Percentiles rank a stretch among this genome's conserved stretches.
Evolutionary conservation across 495 filamentous ascomycete species (phyloP).

Genomic region (Penicillium parvum): DNA sequence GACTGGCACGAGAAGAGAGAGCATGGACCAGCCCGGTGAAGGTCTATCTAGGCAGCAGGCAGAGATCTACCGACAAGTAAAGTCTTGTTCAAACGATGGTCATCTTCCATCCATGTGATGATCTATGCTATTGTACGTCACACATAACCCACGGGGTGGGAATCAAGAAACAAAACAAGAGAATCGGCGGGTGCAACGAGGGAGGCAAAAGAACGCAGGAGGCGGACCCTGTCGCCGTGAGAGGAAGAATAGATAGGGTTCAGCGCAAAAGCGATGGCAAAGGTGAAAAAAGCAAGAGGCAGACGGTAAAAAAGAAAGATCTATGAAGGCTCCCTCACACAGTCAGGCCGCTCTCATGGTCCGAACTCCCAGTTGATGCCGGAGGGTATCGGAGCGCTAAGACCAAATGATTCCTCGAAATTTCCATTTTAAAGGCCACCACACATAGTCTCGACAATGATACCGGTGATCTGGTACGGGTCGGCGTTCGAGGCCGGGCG

Average conservation of each 20-base stretch:
- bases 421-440: slow-evolving; percentile 39
- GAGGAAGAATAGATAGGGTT: slow-evolving; percentile 13
- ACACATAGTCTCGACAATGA: slow-evolving; percentile 75
- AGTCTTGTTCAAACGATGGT: slow-evolving; percentile 23
- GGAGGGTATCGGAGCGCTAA: slow-evolving; percentile 49
- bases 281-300: slow-evolving; percentile 15
- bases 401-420: slow-evolving; percentile 33
- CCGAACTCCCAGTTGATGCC: slow-evolving; percentile 42
- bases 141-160: slow-evolving; percentile 25
- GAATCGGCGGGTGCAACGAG: slow-evolving; percentile 27
- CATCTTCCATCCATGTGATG: slow-evolving; percentile 27
- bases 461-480: slow-evolving; percentile 94
- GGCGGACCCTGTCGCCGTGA: slow-evolving; percentile 25
- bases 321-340: slow-evolving; percentile 34
- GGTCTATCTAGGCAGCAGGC: too few species aligned
- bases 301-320: slow-evolving; percentile 17
- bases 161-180: slow-evolving; percentile 17
- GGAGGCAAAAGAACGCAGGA: slow-evolving; percentile 23
- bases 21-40: too few species aligned
- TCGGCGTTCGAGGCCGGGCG: slow-evolving; percentile 92
- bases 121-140: slow-evolving; percentile 36
- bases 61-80: too few species aligned
- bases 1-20: too few species aligned
- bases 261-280: slow-evolving; percentile 17
- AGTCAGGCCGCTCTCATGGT: slow-evolving; percentile 41